Conservation (phyloP, 768 basidiomycete species). For the Leccinum pellstonianum region DNA sequence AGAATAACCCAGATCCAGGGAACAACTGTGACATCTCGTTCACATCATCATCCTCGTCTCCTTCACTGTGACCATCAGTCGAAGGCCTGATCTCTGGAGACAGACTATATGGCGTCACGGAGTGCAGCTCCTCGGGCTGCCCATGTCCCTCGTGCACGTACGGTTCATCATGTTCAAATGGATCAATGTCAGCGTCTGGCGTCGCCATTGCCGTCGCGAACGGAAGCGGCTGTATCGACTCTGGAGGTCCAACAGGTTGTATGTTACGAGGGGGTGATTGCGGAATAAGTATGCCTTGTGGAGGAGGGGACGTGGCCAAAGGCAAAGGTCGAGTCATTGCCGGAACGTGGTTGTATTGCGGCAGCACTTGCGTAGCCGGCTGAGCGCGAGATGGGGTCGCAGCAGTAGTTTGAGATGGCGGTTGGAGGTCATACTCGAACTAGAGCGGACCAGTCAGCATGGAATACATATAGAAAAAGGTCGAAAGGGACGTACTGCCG, state of each 20-base stretch:
- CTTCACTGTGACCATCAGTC: conserved; percentile 16
- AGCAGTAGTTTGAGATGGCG: conserved; percentile 11
- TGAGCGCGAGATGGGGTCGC: conserved; percentile 18
- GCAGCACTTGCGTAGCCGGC: conserved; percentile 6
- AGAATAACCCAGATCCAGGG: conserved; percentile 45
- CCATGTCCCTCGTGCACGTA: conserved; percentile 23
- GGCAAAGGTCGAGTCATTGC: conserved; percentile 10
- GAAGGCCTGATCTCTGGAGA: conserved; percentile 22
- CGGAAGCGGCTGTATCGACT: conserved; percentile 16
- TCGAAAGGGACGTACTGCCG: conserved; percentile 43
- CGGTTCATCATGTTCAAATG: conserved; percentile 32
- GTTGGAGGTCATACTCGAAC: conserved; percentile 42
- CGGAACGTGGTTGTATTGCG: conserved; percentile 12
- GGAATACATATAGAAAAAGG: neutral
- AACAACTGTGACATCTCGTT: conserved; percentile 39
- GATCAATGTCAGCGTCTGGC: conserved; percentile 34
- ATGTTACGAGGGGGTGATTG: conserved; percentile 5
- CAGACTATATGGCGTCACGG: conserved; percentile 28
- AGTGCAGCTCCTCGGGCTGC: conserved; percentile 9
- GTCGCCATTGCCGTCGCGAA: conserved; percentile 8
- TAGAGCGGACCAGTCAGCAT: conserved; percentile 16
- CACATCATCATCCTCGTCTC: conserved; percentile 22
- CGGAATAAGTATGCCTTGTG: conserved; percentile 10
- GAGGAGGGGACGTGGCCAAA: conserved; percentile 14
- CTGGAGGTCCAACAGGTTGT: conserved; percentile 11